Evolutionary conservation across 2,329 filamentous ascomycete species (phyloP), one percentile per base, ranked within the genome.

Genomic region (Neonectria sp.): DNA sequence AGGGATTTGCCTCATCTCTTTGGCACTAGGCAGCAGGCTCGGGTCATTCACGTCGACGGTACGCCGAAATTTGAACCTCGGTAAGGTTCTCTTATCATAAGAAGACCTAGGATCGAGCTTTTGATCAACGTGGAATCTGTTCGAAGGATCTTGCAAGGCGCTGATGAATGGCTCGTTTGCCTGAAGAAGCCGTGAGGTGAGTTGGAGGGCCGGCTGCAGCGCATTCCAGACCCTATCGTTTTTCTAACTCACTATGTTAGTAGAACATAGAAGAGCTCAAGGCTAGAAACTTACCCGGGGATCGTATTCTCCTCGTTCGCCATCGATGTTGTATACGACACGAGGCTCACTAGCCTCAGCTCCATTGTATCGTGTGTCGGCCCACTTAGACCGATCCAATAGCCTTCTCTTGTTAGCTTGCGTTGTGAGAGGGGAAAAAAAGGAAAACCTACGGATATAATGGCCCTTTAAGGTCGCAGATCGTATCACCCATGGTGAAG

Each of bases 151-250:
- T 29, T 74, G 56, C 3, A 79, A 51, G 2, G 71, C 59, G 4
- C 13, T 12, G 31, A 72, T 69, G 29, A 71, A 80, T 1, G 65
- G 59, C 8, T 78, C 70, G 2, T 71, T 31, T 13, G 45, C 48
- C 3, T 56, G 15, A 1, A 79, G 61, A 4, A 80, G 55, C 3
- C 73, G 69, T 1, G 76, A 72, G 9, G 73, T 70, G 11, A 79
- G 67, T 46, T 72, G 68, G 7, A 80, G 72, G 6, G 75, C 71
- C 8, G 78, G 78, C 21, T 77, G 73, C 45, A 79, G 61, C 15
- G 71, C 74, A 4, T 70, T 17, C 78, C 78, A 80, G 2, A 80
- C 58, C 11, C 70, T 63, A n/a, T 79, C 73, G 4, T 72, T 75
- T 29, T 67, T 65, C 68, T 72, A 35, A 12, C 24, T 2, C n/a